phyloP scores from a whole-genome alignment of 805 yeast species.

The Saccharomycopsis sp. region DNA sequence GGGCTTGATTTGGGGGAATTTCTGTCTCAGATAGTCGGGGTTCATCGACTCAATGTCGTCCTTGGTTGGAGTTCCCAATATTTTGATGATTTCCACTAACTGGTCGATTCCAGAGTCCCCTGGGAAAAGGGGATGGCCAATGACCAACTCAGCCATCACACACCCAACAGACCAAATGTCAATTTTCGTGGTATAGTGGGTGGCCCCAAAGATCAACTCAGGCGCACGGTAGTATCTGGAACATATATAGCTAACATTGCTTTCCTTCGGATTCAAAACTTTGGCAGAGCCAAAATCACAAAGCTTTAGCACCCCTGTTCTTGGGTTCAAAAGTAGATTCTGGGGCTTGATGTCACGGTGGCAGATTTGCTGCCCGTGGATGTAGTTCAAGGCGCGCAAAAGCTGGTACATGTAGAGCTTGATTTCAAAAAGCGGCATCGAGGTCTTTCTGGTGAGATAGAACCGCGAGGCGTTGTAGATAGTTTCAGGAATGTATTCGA shows the following conservation, averaged over 20 bases:
- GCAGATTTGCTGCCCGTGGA: slow-evolving; percentile 70
- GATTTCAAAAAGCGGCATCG: slow-evolving; percentile 87
- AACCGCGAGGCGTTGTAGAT: slow-evolving; percentile 85
- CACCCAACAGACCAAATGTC: slow-evolving; percentile 98
- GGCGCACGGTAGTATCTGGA: slow-evolving; percentile 97
- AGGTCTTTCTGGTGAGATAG: slow-evolving; percentile 62
- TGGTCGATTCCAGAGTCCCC: slow-evolving; percentile 98
- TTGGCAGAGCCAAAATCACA: slow-evolving; percentile 98
- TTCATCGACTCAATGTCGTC: slow-evolving; percentile 93
- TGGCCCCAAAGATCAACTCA: slow-evolving; percentile 94
- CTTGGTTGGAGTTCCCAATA: slow-evolving; percentile 89
- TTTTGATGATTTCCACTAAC: slow-evolving; percentile 91
- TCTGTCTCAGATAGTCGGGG: slow-evolving; percentile 95
- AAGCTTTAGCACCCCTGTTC: slow-evolving; percentile 74
- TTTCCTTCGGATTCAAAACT: slow-evolving; percentile 80
- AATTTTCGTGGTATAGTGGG: slow-evolving; percentile 91
- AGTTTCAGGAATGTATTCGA: slow-evolving; percentile 95
- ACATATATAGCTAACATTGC: slow-evolving; percentile 93
- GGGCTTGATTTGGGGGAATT: slow-evolving; percentile 82
- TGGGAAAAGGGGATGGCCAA: slow-evolving; percentile 96
- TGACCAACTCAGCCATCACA: slow-evolving; percentile 92
- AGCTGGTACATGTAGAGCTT: slow-evolving; percentile 77
- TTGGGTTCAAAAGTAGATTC: slow-evolving; percentile 80
- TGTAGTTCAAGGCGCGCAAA: slow-evolving; percentile 69
- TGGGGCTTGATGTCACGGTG: slow-evolving; percentile 94